Base-by-base conservation (phyloP, 2,329 filamentous ascomycete genomes). In the Amesomyces nigricolor region DNA sequence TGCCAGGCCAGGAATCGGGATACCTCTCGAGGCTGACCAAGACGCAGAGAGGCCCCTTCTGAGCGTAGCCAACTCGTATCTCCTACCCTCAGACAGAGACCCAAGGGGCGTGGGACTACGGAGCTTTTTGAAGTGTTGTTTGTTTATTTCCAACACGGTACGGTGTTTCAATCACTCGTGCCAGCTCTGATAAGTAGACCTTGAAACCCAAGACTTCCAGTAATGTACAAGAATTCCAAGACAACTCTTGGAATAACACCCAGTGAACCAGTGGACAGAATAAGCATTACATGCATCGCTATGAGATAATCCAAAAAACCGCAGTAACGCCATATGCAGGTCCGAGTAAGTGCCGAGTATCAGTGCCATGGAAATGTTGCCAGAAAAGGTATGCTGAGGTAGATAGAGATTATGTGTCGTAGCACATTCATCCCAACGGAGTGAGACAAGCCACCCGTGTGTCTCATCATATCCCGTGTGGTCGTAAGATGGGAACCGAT, bases 241-340 rank as follows among this genome's bases (percentile, higher is more conserved):
- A 17, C 32, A 35, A 7, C 32, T 10, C 9, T 9, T 13, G 32
- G 43, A 38, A 44, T 1, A 42, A 32, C 2, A 35, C 32, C 32
- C 32, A 10, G 32, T 35, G 35, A 29, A 46, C 11, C 26, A 13
- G 26, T 38, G 13, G 26, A 16, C 4, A 51, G 43, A 22, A 29
- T 14, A 40, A 44, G 29, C 37, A 51, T n/a, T 52, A 30, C 19
- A 52, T 40, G 50, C 40, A 43, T 52, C 50, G 50, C 50, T 39
- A 46, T 46, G 35, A 32, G 29, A 42, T 43, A 43, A 10, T 11
- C 8, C 22, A 35, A 43, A 10, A 8, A 37, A 32, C 32, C 29
- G 37, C 45, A 26, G 26, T 43, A 14, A 17, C 26, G 45, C n/a
- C 40, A 32, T 8, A 53, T 47, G 44, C 37, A 53, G 43, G 16